These are phyloP conservation scores for Fistulifera solaris DNA, from an alignment of 108 stramenopile genomes.

Conservation along the genomic window DNA sequence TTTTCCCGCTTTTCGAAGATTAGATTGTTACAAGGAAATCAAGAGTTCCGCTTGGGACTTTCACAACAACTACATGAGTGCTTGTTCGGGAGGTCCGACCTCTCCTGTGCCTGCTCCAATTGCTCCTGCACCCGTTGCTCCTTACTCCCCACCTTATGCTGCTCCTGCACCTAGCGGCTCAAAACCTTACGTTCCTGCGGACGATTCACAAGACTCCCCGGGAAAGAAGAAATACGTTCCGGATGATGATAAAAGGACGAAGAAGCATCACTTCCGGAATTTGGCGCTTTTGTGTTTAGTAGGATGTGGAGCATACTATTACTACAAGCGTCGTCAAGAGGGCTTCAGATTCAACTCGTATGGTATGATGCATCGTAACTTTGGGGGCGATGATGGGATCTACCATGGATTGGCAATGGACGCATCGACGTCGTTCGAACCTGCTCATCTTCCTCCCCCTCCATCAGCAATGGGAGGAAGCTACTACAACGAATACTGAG, in stretches of 20 bases:
- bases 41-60: slow-evolving; percentile 67
- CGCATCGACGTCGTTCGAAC: slow-evolving; percentile 65
- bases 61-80: slow-evolving; percentile 60
- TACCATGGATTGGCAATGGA: slow-evolving; percentile 49
- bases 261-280: slow-evolving; percentile 37
- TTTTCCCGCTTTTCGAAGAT: slow-evolving; percentile 72
- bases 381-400: slow-evolving; percentile 39
- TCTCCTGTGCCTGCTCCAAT: slow-evolving; percentile 9
- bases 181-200: slow-evolving; percentile 30
- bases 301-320: slow-evolving; percentile 34
- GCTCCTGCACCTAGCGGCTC: slow-evolving; percentile 15
- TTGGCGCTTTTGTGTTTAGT: slow-evolving; percentile 47
- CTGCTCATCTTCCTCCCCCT: slow-evolving; percentile 69
- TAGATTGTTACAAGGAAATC: slow-evolving; percentile 72
- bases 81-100: slow-evolving; percentile 16
- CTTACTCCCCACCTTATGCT: slow-evolving; percentile 17
- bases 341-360: slow-evolving; percentile 62
- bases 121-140: slow-evolving; percentile 12
- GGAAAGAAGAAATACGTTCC: slow-evolving; percentile 24
- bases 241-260: slow-evolving; percentile 5
- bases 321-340: slow-evolving; percentile 48
- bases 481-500: too few relatives aligned
- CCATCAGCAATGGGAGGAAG: slow-evolving; percentile 34
- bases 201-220: slow-evolving; percentile 18
- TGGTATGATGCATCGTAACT: slow-evolving; percentile 39